Evolutionary conservation across 23 red algal species (phyloP).

Genomic region (Gracilaria gracilis): DNA sequence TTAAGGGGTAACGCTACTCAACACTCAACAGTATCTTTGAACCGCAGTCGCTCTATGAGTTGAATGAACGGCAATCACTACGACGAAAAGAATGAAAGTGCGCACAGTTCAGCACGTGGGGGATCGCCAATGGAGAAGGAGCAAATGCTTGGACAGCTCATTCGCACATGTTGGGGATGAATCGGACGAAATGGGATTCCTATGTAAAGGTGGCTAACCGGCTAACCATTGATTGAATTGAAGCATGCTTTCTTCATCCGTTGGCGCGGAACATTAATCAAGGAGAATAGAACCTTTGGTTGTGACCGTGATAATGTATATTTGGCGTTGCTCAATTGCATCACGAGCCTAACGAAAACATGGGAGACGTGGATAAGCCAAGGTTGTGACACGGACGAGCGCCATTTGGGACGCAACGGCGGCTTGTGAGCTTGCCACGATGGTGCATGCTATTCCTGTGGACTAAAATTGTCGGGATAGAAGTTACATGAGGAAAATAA

Average conservation of each 20-base stretch:
- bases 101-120: too few relatives aligned
- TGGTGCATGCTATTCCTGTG: neutral
- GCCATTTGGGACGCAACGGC: neutral
- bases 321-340: neutral
- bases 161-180: neutral
- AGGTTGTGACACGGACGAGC: neutral
- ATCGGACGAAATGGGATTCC: neutral
- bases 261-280: neutral
- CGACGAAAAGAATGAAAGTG: too few relatives aligned
- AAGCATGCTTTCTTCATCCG: neutral
- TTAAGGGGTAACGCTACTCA: too few relatives aligned
- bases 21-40: too few relatives aligned
- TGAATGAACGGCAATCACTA: too few relatives aligned
- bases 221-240: neutral
- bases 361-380: too few relatives aligned
- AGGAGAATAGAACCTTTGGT: neutral
- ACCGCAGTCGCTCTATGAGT: too few relatives aligned
- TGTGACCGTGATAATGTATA: neutral
- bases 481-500: neutral
- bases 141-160: too few relatives aligned
- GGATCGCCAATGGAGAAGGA: too few relatives aligned
- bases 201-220: too few relatives aligned
- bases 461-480: neutral
- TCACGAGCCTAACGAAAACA: neutral
- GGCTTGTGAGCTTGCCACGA: neutral